phyloP scores from a whole-genome alignment of 2,329 filamentous ascomycete species.

The Aspergillus sp. region DNA sequence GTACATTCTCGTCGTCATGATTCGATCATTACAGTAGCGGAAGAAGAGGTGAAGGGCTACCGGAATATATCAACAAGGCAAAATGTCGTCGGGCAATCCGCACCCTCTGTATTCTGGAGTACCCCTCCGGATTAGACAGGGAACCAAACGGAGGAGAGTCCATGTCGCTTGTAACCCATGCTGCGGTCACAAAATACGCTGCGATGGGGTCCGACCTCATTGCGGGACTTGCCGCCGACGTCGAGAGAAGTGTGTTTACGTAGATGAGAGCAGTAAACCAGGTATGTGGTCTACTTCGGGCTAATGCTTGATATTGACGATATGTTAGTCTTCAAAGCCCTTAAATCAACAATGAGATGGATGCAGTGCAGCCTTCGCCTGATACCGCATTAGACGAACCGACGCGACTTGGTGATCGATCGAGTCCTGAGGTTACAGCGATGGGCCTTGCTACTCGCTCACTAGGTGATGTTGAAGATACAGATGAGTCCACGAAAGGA shows the following conservation, averaged over 20 bases:
- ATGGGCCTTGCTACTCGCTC: background rate
- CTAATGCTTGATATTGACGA: background rate
- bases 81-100: too few relatives aligned
- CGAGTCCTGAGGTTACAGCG: background rate
- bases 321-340: background rate
- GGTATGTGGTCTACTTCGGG: too few relatives aligned
- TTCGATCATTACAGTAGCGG: too few relatives aligned
- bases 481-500: background rate
- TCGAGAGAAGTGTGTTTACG: constrained; percentile 3
- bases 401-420: background rate
- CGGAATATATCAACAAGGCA: too few relatives aligned
- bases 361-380: background rate
- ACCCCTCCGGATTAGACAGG: too few relatives aligned
- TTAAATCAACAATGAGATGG: background rate
- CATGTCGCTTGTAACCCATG: constrained; percentile 2
- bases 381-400: background rate
- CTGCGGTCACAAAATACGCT: constrained; percentile 14
- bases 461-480: background rate
- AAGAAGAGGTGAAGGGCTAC: too few relatives aligned
- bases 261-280: background rate
- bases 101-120: too few relatives aligned
- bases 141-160: background rate
- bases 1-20: too few relatives aligned
- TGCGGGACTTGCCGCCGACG: constrained; percentile 13
- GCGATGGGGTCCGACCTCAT: constrained; percentile 10